Percentiles rank a stretch among this genome's conserved stretches.
Evolutionary conservation across 352 stramenopile species (phyloP).

Genomic region (Pythium rhizo-oryzae): DNA sequence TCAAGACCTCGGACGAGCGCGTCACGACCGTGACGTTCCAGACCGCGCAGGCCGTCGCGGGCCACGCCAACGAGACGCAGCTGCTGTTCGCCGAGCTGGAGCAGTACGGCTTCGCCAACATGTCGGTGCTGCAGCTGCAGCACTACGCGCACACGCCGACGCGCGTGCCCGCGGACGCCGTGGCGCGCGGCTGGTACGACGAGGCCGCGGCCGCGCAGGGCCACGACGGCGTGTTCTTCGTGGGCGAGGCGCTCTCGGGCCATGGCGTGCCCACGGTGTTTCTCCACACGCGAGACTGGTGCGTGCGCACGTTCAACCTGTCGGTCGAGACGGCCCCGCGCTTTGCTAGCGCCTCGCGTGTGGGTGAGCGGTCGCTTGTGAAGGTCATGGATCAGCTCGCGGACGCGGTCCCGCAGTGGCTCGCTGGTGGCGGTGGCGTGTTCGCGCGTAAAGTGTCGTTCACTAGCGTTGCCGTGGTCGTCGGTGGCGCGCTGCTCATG

Average conservation of each 20-base stretch:
- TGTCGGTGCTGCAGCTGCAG: constrained; percentile 2
- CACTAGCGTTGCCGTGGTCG: too few species aligned
- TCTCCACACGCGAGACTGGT: constrained; percentile 22
- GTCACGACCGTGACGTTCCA: constrained; percentile 17
- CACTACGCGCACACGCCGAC: constrained; percentile 13
- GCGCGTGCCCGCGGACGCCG: constrained; percentile 1
- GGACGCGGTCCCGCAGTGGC: too few species aligned
- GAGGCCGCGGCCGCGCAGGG: constrained; percentile 16
- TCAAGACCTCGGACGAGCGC: constrained; percentile 4
- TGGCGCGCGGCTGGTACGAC: constrained; percentile 13
- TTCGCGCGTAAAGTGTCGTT: too few species aligned
- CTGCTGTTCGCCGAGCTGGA: constrained; percentile 3
- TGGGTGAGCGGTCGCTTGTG: too few species aligned
- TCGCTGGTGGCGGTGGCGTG: too few species aligned
- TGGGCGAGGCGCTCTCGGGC: constrained; percentile 19
- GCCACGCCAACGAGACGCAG: not conserved
- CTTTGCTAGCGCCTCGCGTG: too few species aligned
- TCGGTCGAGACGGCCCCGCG: too few species aligned
- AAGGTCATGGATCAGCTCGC: too few species aligned
- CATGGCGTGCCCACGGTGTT: constrained; percentile 20
- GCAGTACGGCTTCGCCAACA: constrained; percentile 13
- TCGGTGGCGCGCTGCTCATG: too few species aligned
- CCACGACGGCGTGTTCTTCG: constrained; percentile 13
- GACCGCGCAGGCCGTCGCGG: not conserved
- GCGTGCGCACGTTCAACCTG: constrained; percentile 12